Base-by-base conservation (phyloP, 129 eudicot species). In the Ambrosia trifida region DNA sequence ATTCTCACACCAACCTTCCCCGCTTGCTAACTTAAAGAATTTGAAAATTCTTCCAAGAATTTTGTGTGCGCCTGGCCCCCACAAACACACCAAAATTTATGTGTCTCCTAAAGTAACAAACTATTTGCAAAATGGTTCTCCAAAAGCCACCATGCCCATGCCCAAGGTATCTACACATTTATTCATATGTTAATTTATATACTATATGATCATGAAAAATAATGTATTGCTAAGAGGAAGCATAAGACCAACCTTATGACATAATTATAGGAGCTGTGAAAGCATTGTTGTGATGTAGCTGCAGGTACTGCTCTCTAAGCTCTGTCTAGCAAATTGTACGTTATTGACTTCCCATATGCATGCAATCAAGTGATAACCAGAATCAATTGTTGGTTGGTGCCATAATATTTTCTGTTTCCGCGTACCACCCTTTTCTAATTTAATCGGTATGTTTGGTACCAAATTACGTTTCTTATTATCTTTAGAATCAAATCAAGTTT, bases 301-400 rank as follows among this genome's bases (percentile, higher is more conserved):
- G 56, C 56, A 14, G 56, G 56, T 49, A 19, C 56, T 49, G 7
- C 20, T n/a, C 19, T 2, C 19, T 4, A n/a, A 5, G 16, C 7
- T 3, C 56, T 49, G n/a, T 49, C n/a, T 49, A 49, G 56, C 56
- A 49, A 14, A 49, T 49, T 49, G 56, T 14, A 49, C 14, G 56
- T 49, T 49, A 49, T n/a, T 14, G 20, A 13, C 6, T 49, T n/a
- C 8, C 56, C 20, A 4, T 49, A 49, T 49, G 1, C 56, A n/a
- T 49, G 57, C 20, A 51, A 16, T 51, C 24, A n/a, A n/a, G 58
- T 52, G 58, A 52, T 52, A 52, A 52, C 58, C 19, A 52, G 9
- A 52, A 19, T 52, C 58, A 52, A 50, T 18, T n/a, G 24, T 14
- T n/a, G 57, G 17, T n/a, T n/a, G 57, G 17, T 50, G 57, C 20